Conservation (phyloP, 495 filamentous ascomycete species). For the Niebla homalea region DNA sequence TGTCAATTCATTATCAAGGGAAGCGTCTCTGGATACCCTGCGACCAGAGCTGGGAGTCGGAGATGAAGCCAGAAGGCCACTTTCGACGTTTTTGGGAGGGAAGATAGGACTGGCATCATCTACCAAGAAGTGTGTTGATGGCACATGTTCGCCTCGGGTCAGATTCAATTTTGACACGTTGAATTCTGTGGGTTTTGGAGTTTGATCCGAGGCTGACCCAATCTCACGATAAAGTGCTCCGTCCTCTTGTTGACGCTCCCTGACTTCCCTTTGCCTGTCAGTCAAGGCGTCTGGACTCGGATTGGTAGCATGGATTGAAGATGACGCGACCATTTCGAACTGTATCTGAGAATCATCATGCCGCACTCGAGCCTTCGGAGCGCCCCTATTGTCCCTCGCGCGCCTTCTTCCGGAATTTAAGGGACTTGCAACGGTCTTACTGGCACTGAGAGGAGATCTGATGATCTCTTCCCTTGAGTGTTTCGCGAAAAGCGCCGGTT, state of each 20-base stretch:
- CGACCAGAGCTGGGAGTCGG: slow-evolving; percentile 52
- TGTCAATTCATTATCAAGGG: slow-evolving; percentile 30
- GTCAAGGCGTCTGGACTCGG: slow-evolving; percentile 55
- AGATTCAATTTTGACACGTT: slow-evolving; percentile 27
- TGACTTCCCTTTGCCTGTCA: slow-evolving; percentile 58
- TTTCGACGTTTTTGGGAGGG: slow-evolving; percentile 33
- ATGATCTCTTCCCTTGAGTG: not conserved
- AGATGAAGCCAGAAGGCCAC: slow-evolving; percentile 61
- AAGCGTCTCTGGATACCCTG: slow-evolving; percentile 19
- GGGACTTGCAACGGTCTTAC: slow-evolving; percentile 2
- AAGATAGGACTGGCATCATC: slow-evolving; percentile 38
- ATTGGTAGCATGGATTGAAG: slow-evolving; percentile 24
- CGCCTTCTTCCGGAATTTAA: slow-evolving; percentile 1
- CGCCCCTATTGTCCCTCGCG: slow-evolving; percentile 7
- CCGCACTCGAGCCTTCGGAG: slow-evolving; percentile 32
- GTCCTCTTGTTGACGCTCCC: slow-evolving; percentile 47
- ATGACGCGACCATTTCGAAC: slow-evolving; percentile 52
- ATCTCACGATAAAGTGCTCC: slow-evolving; percentile 59
- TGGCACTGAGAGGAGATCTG: not conserved
- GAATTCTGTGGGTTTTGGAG: slow-evolving; percentile 20
- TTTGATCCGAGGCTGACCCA: slow-evolving; percentile 40
- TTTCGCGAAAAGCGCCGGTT: not conserved
- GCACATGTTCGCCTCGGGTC: slow-evolving; percentile 21
- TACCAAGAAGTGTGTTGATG: slow-evolving; percentile 14
- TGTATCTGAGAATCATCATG: slow-evolving; percentile 72